These are phyloP conservation scores for Ulota crispa DNA, from an alignment of 225 moss, liverwort and hornwort species.

Conservation along the genomic window DNA sequence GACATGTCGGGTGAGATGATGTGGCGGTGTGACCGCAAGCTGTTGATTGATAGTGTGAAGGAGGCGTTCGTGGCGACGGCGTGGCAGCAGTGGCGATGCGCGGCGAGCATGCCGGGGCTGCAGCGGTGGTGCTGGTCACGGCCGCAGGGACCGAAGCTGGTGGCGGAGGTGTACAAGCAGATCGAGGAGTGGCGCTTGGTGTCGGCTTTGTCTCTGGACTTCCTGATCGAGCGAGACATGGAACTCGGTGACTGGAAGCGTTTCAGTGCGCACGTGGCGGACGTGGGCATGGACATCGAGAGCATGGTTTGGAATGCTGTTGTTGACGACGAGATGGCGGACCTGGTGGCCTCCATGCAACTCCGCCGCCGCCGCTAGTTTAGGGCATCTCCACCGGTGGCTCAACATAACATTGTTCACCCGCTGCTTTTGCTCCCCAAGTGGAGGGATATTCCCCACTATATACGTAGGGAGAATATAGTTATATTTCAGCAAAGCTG, in stretches of 20 bases:
- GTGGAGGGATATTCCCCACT: too few relatives aligned
- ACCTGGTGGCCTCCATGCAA: slow-evolving; percentile 18
- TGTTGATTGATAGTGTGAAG: slow-evolving; percentile 43
- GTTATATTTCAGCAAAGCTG: too few relatives aligned
- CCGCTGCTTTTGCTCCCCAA: too few relatives aligned
- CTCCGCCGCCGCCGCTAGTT: not conserved
- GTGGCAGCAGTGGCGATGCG: slow-evolving; percentile 8
- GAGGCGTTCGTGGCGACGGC: slow-evolving; percentile 28
- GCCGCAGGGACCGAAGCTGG: slow-evolving; percentile 13
- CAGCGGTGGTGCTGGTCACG: not conserved
- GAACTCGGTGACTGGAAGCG: slow-evolving; percentile 25
- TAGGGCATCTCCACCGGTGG: too few relatives aligned
- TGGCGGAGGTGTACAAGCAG: slow-evolving; percentile 35
- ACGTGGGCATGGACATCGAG: slow-evolving; percentile 36
- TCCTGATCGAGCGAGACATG: slow-evolving; percentile 36
- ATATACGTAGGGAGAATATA: too few relatives aligned
- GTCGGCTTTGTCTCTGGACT: slow-evolving; percentile 2
- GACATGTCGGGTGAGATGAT: slow-evolving; percentile 1
- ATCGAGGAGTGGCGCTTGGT: slow-evolving; percentile 43
- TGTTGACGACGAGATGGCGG: slow-evolving; percentile 40
- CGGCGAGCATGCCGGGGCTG: not conserved
- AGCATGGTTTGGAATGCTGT: slow-evolving; percentile 36
- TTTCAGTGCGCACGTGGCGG: slow-evolving; percentile 27
- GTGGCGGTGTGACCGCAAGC: slow-evolving; percentile 41
- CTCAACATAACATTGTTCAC: too few relatives aligned